Base-by-base conservation (phyloP, 441 rosid species). In the Omphalea diandra region DNA sequence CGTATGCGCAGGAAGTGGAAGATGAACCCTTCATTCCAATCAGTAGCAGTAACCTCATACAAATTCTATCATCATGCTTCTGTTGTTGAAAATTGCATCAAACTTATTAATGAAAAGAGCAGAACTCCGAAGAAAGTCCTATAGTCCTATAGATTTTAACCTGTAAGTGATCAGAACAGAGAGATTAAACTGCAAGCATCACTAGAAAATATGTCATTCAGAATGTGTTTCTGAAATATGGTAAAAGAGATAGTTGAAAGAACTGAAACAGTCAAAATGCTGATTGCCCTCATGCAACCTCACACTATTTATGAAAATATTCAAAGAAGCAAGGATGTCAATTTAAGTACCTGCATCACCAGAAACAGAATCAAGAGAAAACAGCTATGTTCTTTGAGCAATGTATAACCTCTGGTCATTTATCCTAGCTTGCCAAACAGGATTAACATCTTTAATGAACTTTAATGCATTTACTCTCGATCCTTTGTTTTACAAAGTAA, bases 281-380 rank as follows among this genome's bases (percentile, higher is more conserved):
- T 47, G 10, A 43, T 55, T 47, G 47, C 33, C 54, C 52, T 62
- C 26, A 69, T 43, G 62, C 31, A 14, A 46, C 46, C 32, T 18
- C 44, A 58, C 43, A 15, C 24, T 33, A 57, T 7, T 20, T 43
- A 36, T 1, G 10, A 14, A n/a, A 35, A 17, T 7, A 49, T 4
- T 31, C 31, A 22, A 59, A 27, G 63, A 57, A 24, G 7, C 56
- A 32, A 10, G 31, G 18, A 24, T 38, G 9, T n/a, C 63, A 53
- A 12, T 36, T 70, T 76, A 31, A 46, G 44, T 79, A 91, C 97
- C 98, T 77, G 89, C 87, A 73, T 89, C 96, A 65, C 82, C 86
- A 72, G 91, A 92, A 73, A 96, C 90, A 92, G 96, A 69, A 93
- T 83, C 70, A 90, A 93, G 47, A 89, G 79, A 81, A 90, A 93